Conservation (phyloP, 2,329 filamentous ascomycete genomes). For the Penicillium hordei region DNA sequence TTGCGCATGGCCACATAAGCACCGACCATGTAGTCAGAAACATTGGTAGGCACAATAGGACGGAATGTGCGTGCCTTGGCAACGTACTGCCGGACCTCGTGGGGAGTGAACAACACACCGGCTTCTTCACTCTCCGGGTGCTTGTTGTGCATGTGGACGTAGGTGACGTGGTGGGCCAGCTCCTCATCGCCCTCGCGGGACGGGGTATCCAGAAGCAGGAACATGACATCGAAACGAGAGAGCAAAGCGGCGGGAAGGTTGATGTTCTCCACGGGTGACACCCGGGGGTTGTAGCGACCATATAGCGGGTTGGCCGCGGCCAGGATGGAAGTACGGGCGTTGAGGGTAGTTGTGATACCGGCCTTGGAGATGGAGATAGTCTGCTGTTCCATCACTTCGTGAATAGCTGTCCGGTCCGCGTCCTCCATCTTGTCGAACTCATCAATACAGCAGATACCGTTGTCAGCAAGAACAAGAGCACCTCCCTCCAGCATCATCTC, state of each 20-base stretch:
- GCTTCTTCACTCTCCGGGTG: constrained; percentile 75
- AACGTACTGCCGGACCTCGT: constrained; percentile 94
- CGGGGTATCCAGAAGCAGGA: constrained; percentile 93
- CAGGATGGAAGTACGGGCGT: constrained; percentile 92
- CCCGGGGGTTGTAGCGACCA: constrained; percentile 94
- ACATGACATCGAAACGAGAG: constrained; percentile 95
- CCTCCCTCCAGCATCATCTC: constrained; percentile 79
- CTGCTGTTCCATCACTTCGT: constrained; percentile 88
- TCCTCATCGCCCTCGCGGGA: constrained; percentile 87
- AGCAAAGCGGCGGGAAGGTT: constrained; percentile 96
- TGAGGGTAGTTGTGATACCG: constrained; percentile 93
- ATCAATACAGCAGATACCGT: constrained; percentile 80
- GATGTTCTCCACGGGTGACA: constrained; percentile 98
- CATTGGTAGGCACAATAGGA: constrained; percentile 76
- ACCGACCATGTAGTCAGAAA: constrained; percentile 95
- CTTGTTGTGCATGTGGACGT: constrained; percentile 94
- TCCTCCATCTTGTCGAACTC: constrained; percentile 88
- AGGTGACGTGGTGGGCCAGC: constrained; percentile 90
- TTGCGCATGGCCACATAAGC: constrained; percentile 95
- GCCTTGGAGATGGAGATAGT: constrained; percentile 85
- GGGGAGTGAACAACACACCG: constrained; percentile 79
- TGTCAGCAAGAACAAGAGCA: constrained; percentile 75
- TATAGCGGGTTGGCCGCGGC: constrained; percentile 97
- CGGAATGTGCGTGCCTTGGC: constrained; percentile 88
- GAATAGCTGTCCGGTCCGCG: constrained; percentile 72